These are phyloP conservation scores for Candida alai DNA, from an alignment of 805 yeast genomes.

Conservation along the genomic window DNA sequence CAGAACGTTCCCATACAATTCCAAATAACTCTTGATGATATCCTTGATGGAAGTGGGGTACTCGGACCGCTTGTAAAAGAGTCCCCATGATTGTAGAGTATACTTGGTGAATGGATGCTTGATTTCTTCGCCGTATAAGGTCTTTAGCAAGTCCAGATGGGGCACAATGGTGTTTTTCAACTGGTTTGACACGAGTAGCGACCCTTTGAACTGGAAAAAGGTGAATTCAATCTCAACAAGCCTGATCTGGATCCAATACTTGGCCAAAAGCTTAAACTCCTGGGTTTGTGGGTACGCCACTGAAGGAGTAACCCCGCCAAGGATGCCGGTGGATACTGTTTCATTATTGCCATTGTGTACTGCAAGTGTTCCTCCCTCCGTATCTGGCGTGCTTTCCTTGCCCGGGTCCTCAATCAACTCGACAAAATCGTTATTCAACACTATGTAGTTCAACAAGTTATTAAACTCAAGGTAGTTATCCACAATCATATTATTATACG, in stretches of 20 bases:
- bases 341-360: constrained; percentile 2
- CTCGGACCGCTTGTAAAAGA: constrained; percentile 19
- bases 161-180: constrained; percentile 24
- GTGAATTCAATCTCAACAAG: constrained; percentile 23
- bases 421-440: constrained; percentile 16
- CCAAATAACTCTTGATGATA: constrained; percentile 16
- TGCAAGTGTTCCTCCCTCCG: constrained; percentile 1
- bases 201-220: constrained; percentile 26
- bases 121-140: constrained; percentile 14
- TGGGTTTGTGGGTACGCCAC: constrained; percentile 4
- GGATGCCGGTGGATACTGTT: too few species aligned
- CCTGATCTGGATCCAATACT: constrained; percentile 26
- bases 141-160: constrained; percentile 14
- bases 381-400: constrained; percentile 4
- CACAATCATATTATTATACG: constrained; percentile 14
- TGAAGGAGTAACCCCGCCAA: too few species aligned
- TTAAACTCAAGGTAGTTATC: constrained; percentile 28
- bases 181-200: constrained; percentile 21
- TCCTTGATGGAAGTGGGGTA: constrained; percentile 9
- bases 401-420: constrained; percentile 16
- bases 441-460: constrained; percentile 18
- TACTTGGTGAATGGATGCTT: constrained; percentile 9
- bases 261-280: constrained; percentile 17
- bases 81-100: constrained; percentile 14
- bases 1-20: constrained; percentile 14